phyloP scores from a whole-genome alignment of 2,329 filamentous ascomycete genomes.

The Rachicladosporium sp. region DNA sequence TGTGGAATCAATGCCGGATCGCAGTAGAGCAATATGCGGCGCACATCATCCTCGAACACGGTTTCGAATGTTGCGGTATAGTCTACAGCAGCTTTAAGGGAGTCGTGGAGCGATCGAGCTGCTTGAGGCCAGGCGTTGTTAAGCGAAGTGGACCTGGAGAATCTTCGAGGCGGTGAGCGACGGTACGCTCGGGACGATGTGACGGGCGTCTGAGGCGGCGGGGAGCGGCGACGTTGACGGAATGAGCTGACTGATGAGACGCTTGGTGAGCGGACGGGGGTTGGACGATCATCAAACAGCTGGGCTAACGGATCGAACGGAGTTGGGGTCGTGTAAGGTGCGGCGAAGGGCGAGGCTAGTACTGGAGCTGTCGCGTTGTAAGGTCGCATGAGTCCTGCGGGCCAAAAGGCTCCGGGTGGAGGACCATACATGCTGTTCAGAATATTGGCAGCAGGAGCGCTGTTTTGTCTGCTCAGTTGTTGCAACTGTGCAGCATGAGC shows the following conservation, averaged over 20 bases:
- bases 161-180: too few relatives aligned
- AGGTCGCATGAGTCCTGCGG: neutral
- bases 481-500: constrained; percentile 3
- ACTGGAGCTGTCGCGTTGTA: neutral
- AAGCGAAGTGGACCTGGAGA: neutral
- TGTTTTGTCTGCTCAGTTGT: neutral
- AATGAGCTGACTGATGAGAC: too few relatives aligned
- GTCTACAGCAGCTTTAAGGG: constrained; percentile 2
- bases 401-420: neutral
- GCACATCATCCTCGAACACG: constrained; percentile 5
- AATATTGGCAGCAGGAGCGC: too few relatives aligned
- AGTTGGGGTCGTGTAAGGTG: neutral
- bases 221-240: too few relatives aligned
- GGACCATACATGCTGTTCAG: constrained; percentile 1
- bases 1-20: neutral
- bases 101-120: constrained; percentile 2
- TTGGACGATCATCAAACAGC: neutral
- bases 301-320: neutral
- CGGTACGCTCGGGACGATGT: neutral
- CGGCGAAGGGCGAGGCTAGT: neutral
- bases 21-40: neutral
- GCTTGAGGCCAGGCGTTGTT: constrained; percentile 5
- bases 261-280: too few relatives aligned
- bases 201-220: neutral
- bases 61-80: constrained; percentile 4